phyloP scores from a whole-genome alignment of 2,329 filamentous ascomycete genomes.

The Colletotrichum gloeosporioides region DNA sequence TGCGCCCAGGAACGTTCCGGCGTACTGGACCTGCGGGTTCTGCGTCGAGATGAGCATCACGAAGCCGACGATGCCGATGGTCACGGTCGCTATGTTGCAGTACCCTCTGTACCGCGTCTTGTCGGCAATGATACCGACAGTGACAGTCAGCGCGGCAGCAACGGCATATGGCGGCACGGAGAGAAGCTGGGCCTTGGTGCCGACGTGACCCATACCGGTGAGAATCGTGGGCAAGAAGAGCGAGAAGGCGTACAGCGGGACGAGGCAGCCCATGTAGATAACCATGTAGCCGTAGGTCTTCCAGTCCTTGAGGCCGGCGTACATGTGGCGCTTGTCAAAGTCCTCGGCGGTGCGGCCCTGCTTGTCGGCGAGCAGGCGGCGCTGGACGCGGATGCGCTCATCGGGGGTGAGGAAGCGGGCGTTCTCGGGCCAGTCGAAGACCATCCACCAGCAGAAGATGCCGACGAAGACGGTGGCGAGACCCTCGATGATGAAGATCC shows the following conservation, averaged over 20 bases:
- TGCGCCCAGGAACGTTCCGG: slow-evolving; percentile 72
- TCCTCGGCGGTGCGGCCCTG: slow-evolving; percentile 74
- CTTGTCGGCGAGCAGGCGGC: slow-evolving; percentile 70
- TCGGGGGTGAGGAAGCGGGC: slow-evolving; percentile 70
- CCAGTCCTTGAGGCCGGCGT: slow-evolving; percentile 75
- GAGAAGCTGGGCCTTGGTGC: slow-evolving; percentile 56
- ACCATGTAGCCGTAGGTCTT: slow-evolving; percentile 67
- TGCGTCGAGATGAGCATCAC: slow-evolving; percentile 65
- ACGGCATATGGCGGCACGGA: slow-evolving; percentile 65
- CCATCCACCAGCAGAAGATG: slow-evolving; percentile 71
- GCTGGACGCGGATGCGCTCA: slow-evolving; percentile 72
- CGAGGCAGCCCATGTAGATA: slow-evolving; percentile 53
- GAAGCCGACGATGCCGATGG: slow-evolving; percentile 71
- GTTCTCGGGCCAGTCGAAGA: slow-evolving; percentile 79
- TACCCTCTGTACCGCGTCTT: slow-evolving; percentile 66
- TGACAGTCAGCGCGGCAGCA: slow-evolving; percentile 67
- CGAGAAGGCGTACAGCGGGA: slow-evolving; percentile 58
- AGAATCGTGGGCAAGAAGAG: slow-evolving; percentile 66
- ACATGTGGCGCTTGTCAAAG: slow-evolving; percentile 75
- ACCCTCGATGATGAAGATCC: slow-evolving; percentile 72
- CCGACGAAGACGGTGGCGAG: slow-evolving; percentile 71
- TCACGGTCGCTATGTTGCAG: slow-evolving; percentile 68
- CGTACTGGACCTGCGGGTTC: slow-evolving; percentile 65
- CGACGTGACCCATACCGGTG: slow-evolving; percentile 31
- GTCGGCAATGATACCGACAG: slow-evolving; percentile 70